A percentile compares a stretch with the other conserved stretches of the same genome.
phyloP scores from a whole-genome alignment of 2,329 filamentous ascomycete genomes.

The Talaromyces sp. region DNA sequence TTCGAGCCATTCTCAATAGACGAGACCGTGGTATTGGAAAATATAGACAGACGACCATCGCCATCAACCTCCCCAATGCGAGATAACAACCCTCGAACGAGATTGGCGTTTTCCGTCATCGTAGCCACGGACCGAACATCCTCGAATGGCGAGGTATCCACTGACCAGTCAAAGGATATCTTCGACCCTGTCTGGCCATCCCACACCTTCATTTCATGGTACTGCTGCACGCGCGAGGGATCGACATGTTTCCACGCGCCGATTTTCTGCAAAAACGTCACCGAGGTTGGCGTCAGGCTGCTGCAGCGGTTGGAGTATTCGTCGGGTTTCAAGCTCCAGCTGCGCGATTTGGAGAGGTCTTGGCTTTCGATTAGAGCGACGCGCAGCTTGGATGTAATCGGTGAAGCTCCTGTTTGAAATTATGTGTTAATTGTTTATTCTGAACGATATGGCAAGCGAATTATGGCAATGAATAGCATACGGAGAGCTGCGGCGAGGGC shows the following conservation, averaged over 20 bases:
- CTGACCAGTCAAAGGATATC: conserved; percentile 80
- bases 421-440: background rate
- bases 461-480: conserved; percentile 36
- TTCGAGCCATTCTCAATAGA: conserved; percentile 68
- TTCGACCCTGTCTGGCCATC: conserved; percentile 83
- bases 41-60: conserved; percentile 47
- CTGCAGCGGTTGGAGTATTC: conserved; percentile 92
- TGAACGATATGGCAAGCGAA: conserved; percentile 7
- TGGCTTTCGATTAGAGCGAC: conserved; percentile 89
- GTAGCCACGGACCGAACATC: conserved; percentile 70
- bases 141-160: conserved; percentile 43
- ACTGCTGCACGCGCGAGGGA: conserved; percentile 70
- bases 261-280: conserved; percentile 74
- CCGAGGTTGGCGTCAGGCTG: conserved; percentile 84
- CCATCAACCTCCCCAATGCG: conserved; percentile 61
- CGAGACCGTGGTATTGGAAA: conserved; percentile 73
- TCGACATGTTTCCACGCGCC: conserved; percentile 81
- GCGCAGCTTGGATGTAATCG: conserved; percentile 69
- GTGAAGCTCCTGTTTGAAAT: conserved; percentile 61
- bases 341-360: conserved; percentile 65
- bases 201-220: conserved; percentile 98
- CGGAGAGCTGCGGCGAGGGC: conserved; percentile 74
- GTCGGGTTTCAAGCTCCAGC: conserved; percentile 62
- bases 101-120: conserved; percentile 93
- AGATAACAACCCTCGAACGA: conserved; percentile 71